These are phyloP conservation scores for Eurotiales sp. DNA, from an alignment of 2,329 filamentous ascomycete genomes.

Conservation along the genomic window DNA sequence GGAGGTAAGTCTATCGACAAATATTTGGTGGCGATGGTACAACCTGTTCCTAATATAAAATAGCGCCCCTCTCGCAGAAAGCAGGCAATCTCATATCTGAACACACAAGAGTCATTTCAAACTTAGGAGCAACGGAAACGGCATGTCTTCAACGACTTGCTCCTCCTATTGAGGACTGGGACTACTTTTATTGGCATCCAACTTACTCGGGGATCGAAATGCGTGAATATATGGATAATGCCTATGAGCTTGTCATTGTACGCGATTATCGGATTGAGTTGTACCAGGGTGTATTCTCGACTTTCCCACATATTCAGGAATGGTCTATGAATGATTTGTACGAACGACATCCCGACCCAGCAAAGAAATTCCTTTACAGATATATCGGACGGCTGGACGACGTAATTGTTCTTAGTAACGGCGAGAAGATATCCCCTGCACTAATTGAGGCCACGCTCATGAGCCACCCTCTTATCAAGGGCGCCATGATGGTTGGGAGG, in stretches of 20 bases:
- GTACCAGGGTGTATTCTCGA: constrained; percentile 26
- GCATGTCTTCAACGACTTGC: not conserved
- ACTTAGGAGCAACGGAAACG: not conserved
- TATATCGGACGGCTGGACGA: constrained; percentile 20
- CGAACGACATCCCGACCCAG: constrained; percentile 23
- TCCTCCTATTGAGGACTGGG: constrained; percentile 1
- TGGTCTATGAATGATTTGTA: constrained; percentile 37
- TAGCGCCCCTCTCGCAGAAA: too few species aligned
- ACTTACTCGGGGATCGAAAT: not conserved
- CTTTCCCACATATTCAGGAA: constrained; percentile 28
- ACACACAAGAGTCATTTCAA: too few species aligned
- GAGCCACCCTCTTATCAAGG: constrained; percentile 14
- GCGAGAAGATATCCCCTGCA: constrained; percentile 21
- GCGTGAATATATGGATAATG: constrained; percentile 22
- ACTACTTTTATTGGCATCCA: not conserved
- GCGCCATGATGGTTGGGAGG: too few species aligned
- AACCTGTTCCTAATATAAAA: too few species aligned
- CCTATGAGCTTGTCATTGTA: constrained; percentile 33
- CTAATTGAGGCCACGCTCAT: constrained; percentile 22
- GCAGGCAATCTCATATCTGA: too few species aligned
- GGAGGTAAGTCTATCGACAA: too few species aligned
- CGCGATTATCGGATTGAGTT: constrained; percentile 19
- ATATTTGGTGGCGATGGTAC: too few species aligned
- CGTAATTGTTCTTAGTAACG: constrained; percentile 23
- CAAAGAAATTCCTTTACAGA: constrained; percentile 18